phyloP scores from a whole-genome alignment of 176 grass and related monocot genomes.

The Chrysopogon serrulatus region DNA sequence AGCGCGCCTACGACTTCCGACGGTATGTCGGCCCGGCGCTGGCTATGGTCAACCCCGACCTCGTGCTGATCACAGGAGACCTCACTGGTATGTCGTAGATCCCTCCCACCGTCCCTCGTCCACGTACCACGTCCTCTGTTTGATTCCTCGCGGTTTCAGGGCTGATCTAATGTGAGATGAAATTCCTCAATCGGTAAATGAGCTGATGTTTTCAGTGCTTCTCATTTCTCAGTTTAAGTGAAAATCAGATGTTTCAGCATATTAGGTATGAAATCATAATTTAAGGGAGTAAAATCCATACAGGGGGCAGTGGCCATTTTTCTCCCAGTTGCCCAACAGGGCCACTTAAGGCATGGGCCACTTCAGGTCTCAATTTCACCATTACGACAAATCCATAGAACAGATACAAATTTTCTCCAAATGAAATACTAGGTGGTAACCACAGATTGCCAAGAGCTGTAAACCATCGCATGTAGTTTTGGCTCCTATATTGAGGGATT shows the following conservation, averaged over 20 bases:
- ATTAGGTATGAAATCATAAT: neutral
- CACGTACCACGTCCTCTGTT: neutral
- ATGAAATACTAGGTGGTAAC: neutral
- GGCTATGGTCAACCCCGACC: constrained; percentile 68
- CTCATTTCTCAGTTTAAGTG: neutral
- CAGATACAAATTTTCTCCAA: neutral
- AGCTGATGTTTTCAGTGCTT: neutral
- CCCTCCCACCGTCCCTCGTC: neutral
- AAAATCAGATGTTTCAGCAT: neutral
- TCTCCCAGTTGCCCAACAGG: neutral
- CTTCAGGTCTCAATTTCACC: neutral
- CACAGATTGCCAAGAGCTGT: neutral
- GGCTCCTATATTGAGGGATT: neutral
- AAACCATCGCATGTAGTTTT: neutral
- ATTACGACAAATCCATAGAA: neutral
- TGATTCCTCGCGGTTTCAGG: neutral
- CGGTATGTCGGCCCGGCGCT: constrained; percentile 75
- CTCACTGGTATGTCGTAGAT: constrained; percentile 57
- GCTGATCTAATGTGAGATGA: constrained; percentile 21
- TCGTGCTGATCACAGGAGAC: constrained; percentile 95
- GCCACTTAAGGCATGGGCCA: neutral
- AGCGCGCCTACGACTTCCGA: constrained; percentile 83
- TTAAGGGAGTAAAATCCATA: neutral
- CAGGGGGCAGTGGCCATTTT: neutral
- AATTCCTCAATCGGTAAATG: neutral